Conservation (phyloP, 805 yeast species). For the Schwanniomyces vanrijiae region DNA sequence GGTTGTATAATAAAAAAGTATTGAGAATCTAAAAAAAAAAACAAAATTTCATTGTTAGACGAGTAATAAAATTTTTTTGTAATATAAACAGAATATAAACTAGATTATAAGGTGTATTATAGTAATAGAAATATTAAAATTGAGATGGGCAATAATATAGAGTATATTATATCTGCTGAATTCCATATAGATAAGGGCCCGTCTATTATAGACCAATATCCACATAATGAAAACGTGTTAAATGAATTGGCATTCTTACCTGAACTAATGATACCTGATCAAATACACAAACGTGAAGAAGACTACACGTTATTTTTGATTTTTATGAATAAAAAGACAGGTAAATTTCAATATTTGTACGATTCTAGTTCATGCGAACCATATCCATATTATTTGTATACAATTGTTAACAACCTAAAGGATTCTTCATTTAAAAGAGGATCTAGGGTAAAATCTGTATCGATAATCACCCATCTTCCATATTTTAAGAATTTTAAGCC, state of each 20-base stretch:
- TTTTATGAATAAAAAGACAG: slow-evolving; percentile 40
- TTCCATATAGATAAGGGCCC: slow-evolving; percentile 81
- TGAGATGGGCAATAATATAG: slow-evolving; percentile 36
- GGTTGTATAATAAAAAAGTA: neutral
- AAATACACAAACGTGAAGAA: slow-evolving; percentile 55
- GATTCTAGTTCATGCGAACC: slow-evolving; percentile 31
- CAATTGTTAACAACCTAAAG: slow-evolving; percentile 51
- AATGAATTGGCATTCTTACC: slow-evolving; percentile 42
- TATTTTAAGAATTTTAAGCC: slow-evolving; percentile 62
- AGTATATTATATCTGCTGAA: slow-evolving; percentile 67
- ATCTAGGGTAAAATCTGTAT: slow-evolving; percentile 56
- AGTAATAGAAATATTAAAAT: neutral
- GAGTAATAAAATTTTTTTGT: neutral
- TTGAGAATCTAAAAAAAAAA: neutral
- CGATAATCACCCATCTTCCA: slow-evolving; percentile 53
- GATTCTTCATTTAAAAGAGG: slow-evolving; percentile 53
- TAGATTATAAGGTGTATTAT: neutral
- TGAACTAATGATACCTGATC: slow-evolving; percentile 63
- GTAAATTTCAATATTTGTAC: slow-evolving; percentile 38
- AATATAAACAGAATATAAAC: neutral
- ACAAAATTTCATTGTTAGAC: neutral
- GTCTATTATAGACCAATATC: slow-evolving; percentile 53
- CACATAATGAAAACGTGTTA: slow-evolving; percentile 31
- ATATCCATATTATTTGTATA: slow-evolving; percentile 53
- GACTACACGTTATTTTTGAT: slow-evolving; percentile 59